A percentile compares a stretch with the other conserved stretches of the same genome.
Evolutionary conservation across 2,329 filamentous ascomycete species (phyloP).

Genomic region (Macrophomina pseudophaseolina): DNA sequence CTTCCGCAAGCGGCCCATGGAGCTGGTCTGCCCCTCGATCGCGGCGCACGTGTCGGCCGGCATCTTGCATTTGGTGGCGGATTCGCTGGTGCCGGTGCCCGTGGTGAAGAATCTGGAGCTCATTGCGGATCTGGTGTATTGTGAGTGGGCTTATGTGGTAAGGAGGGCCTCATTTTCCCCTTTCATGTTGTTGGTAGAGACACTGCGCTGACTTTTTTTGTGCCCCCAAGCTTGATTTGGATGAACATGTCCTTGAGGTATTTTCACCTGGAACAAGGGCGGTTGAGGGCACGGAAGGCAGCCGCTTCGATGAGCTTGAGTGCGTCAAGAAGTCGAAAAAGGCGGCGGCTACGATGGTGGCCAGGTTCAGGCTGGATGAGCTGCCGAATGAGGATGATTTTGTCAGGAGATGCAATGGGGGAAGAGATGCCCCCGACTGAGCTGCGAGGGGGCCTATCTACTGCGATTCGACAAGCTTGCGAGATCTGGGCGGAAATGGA

Average conservation of each 20-base stretch:
- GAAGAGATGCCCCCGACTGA: neutral
- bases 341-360: neutral
- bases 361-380: neutral
- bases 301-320: neutral
- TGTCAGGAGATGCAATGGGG: neutral
- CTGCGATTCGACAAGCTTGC: too few relatives aligned
- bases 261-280: neutral
- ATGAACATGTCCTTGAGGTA: neutral
- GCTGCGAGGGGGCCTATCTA: neutral
- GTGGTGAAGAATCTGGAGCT: neutral
- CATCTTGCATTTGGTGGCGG: neutral
- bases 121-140: neutral
- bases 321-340: neutral
- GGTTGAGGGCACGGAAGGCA: neutral
- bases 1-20: neutral
- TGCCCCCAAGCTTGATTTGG: neutral
- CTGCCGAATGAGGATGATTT: neutral
- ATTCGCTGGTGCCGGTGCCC: neutral
- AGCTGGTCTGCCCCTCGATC: neutral
- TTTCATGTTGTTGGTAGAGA: too few relatives aligned
- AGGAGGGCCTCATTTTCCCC: neutral
- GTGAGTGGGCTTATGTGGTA: constrained; percentile 5
- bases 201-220: neutral
- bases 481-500: neutral
- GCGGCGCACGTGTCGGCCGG: neutral